phyloP scores from a whole-genome alignment of 2,329 filamentous ascomycete species.

The Pezicula radicicola region DNA sequence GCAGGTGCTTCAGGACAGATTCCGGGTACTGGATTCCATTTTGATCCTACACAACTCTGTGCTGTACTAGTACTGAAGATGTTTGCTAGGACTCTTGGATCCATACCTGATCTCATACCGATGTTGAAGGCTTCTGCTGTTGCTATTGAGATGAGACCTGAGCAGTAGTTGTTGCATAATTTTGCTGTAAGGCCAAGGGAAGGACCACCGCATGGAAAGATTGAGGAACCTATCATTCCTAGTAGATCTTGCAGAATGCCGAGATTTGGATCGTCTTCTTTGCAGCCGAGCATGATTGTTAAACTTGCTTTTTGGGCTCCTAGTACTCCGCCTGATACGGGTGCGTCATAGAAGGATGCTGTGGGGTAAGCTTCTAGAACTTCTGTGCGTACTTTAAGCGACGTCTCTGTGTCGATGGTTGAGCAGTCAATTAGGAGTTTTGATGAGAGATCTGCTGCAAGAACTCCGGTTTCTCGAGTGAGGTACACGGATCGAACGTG shows the following conservation, averaged over 20 bases:
- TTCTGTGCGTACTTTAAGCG: slow-evolving; percentile 21
- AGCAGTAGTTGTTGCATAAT: slow-evolving; percentile 59
- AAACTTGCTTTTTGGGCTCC: slow-evolving; percentile 31
- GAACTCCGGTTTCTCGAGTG: slow-evolving; percentile 43
- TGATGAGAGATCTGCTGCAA: slow-evolving; percentile 33
- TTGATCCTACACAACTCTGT: slow-evolving; percentile 29
- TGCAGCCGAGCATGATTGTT: slow-evolving; percentile 34
- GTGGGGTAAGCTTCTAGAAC: slow-evolving; percentile 3
- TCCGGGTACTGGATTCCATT: slow-evolving; percentile 31
- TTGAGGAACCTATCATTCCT: slow-evolving; percentile 47
- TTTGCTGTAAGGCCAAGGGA: slow-evolving; percentile 56
- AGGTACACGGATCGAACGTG: slow-evolving; percentile 66
- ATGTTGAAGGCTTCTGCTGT: slow-evolving; percentile 57
- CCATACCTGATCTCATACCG: slow-evolving; percentile 54
- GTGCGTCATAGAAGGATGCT: slow-evolving; percentile 32
- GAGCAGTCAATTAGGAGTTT: slow-evolving; percentile 68
- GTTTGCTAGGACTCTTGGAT: slow-evolving; percentile 48
- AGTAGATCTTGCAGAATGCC: slow-evolving; percentile 40
- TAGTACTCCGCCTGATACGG: slow-evolving; percentile 31
- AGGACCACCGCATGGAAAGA: slow-evolving; percentile 54
- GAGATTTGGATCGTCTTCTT: slow-evolving; percentile 33
- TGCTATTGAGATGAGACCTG: slow-evolving; percentile 55
- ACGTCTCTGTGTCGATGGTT: slow-evolving; percentile 67
- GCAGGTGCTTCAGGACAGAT: slow-evolving; percentile 29
- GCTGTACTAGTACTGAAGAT: slow-evolving; percentile 46